Evolutionary conservation across 2,329 filamentous ascomycete genomes (phyloP), one percentile per base, ranked within the genome.

Genomic region (Fusarium sp.): DNA sequence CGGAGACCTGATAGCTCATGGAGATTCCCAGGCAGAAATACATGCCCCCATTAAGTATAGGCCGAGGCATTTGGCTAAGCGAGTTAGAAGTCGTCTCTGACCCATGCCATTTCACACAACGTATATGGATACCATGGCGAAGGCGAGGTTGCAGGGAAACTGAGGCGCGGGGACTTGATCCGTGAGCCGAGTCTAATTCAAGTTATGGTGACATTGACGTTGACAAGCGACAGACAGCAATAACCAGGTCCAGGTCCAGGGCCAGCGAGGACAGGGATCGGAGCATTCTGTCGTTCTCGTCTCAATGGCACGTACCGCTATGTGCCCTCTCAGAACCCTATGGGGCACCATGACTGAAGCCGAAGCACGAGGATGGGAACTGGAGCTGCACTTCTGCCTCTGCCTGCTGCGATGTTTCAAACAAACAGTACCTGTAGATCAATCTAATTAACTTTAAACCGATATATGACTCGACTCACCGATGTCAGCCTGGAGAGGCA

Each of bases 111-210:
- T 63, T 59, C 41, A 44, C 33, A 20, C 26, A 54, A 17, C 28
- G 47, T 33, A 17, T 38, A 38, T 36, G 33, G 49, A 63, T 42
- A 55, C 56, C 66, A 55, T 48, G 51, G 28, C 49, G 47, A 45
- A 42, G 42, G 28, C 42, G 47, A 51, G 41, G 48, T 51, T 64
- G 49, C 33, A 69, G 28, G 45, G 45, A 31, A 66, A 66, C n/a
- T 60, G 60, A 66, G 52, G 51, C 60, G 60, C 68, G 66, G 66
- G 58, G 60, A 44, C 41, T 70, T 66, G 54, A 70, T 66, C 67
- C 68, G 66, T 51, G 42, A 38, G 68, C 68, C 68, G 66, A 54
- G 48, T 47, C 51, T 52, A 41, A 63, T n/a, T 44, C 38, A 28
- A 33, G 26, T 52, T 56, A 66, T 26, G 52, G 67, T 54, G 62